These are phyloP conservation scores for Suhomyces faveliae DNA, from an alignment of 805 yeast genomes.

Conservation along the genomic window DNA sequence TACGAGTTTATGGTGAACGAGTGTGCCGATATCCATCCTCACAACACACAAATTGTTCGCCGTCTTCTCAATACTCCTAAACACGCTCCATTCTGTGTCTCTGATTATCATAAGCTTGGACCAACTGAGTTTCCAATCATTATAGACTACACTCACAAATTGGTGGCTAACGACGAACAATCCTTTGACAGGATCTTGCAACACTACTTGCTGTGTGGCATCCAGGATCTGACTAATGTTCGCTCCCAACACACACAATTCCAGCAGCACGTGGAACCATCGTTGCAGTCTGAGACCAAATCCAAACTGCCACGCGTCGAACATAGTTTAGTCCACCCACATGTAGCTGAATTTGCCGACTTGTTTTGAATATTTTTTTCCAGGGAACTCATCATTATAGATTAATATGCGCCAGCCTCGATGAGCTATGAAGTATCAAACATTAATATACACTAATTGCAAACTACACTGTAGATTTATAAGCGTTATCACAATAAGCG, in stretches of 20 bases:
- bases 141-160: conserved; percentile 62
- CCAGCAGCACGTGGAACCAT: neutral
- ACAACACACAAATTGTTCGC: conserved; percentile 25
- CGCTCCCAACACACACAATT: conserved; percentile 8
- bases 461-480: neutral
- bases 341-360: conserved; percentile 45
- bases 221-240: conserved; percentile 19
- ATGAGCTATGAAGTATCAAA: neutral
- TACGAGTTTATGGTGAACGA: conserved; percentile 25
- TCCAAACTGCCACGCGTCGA: neutral
- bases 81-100: conserved; percentile 20
- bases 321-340: conserved; percentile 34
- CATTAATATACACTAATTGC: neutral
- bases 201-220: conserved; percentile 34
- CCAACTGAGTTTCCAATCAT: conserved; percentile 25
- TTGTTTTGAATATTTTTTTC: conserved; percentile 26
- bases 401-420: neutral
- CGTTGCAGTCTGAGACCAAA: neutral
- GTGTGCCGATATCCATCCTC: conserved; percentile 36
- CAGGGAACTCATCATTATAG: conserved; percentile 2
- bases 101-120: conserved; percentile 16
- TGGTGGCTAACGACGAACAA: conserved; percentile 50
- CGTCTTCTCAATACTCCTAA: conserved; percentile 21
- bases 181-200: conserved; percentile 45
- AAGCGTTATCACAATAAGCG: too few relatives aligned